Evolutionary conservation across 352 stramenopile species (phyloP).

Genomic region (Saprolegnia parasitica): DNA sequence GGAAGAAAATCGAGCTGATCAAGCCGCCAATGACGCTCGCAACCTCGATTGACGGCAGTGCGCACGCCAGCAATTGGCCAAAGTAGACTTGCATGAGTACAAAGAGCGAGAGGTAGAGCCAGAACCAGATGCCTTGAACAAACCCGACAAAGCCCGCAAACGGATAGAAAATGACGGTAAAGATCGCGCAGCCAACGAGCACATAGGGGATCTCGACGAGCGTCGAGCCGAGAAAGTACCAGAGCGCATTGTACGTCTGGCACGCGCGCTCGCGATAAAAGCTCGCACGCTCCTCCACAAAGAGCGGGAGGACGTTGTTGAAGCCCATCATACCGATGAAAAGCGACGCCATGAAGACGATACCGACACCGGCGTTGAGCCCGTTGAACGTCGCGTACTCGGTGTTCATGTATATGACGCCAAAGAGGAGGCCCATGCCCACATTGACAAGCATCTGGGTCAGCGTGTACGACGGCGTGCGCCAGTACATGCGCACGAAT

Average conservation of each 20-base stretch:
- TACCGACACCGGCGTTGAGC: slow-evolving; percentile 55
- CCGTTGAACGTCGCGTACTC: slow-evolving; percentile 51
- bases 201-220: slow-evolving; percentile 71
- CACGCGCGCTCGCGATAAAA: slow-evolving; percentile 85
- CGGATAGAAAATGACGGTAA: slow-evolving; percentile 53
- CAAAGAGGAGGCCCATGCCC: slow-evolving; percentile 77
- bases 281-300: slow-evolving; percentile 85
- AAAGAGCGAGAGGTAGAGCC: slow-evolving; percentile 34
- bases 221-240: slow-evolving; percentile 66
- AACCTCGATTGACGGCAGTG: slow-evolving; percentile 39
- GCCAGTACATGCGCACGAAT: slow-evolving; percentile 56
- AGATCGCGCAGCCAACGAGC: slow-evolving; percentile 36
- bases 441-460: slow-evolving; percentile 69
- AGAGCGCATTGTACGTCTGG: slow-evolving; percentile 74
- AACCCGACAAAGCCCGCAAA: slow-evolving; percentile 46
- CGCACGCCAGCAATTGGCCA: slow-evolving; percentile 42
- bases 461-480: slow-evolving; percentile 85
- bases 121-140: slow-evolving; percentile 6
- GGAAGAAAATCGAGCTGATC: slow-evolving; percentile 63
- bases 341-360: slow-evolving; percentile 80
- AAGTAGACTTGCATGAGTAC: slow-evolving; percentile 49
- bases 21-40: slow-evolving; percentile 44
- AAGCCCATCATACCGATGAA: slow-evolving; percentile 82
- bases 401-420: slow-evolving; percentile 50
- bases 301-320: slow-evolving; percentile 67